Evolutionary conservation across 305 asterid genomes (phyloP), one percentile per base, ranked within the genome.

Genomic region (Fraxinus baroniana): DNA sequence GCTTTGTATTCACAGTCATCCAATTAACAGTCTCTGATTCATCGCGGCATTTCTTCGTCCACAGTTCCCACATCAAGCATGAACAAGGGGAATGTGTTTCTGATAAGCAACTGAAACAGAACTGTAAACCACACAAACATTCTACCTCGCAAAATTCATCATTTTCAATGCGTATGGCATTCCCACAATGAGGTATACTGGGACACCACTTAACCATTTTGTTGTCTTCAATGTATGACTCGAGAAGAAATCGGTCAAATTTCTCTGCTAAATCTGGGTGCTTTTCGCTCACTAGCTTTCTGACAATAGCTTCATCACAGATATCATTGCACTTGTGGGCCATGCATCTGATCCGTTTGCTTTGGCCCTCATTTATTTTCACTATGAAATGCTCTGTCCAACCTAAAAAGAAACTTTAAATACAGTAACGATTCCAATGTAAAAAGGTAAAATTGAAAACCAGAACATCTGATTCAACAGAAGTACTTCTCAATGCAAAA

Each of bases 131-230:
- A 85, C 98, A 96, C 30, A 97, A 92, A 78, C 99, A 96, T 84
- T 96, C 98, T 46, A 96, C 98, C 90, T 96, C 99, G 79, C 97
- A 91, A 46, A 91, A 86, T 79, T 89, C 94, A 88, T 93, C 97
- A 44, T 82, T 83, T 81, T 94, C 98, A 9, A 96, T 90, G 70
- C 98, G 91, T 84, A 96, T 93, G 26, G 99, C 99, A 74, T 91
- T 94, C 83, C 98, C 99, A 87, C 99, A 96, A 80, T 96, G 98
- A 6, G 99, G 99, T 78, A 82, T 78, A 81, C 99, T 96, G 22
- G 98, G 99, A 85, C 98, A 96, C 99, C 99, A 96, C 85, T 93
- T 93, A 44, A 96, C 98, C 98, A 89, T 96, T 86, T 89, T 94
- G 86, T 96, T 96, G 89, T 96, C 99, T 87, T 94, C 99, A 81